Base-by-base conservation (phyloP, 2,329 filamentous ascomycete genomes). In the Hirsutella minnesotensis region DNA sequence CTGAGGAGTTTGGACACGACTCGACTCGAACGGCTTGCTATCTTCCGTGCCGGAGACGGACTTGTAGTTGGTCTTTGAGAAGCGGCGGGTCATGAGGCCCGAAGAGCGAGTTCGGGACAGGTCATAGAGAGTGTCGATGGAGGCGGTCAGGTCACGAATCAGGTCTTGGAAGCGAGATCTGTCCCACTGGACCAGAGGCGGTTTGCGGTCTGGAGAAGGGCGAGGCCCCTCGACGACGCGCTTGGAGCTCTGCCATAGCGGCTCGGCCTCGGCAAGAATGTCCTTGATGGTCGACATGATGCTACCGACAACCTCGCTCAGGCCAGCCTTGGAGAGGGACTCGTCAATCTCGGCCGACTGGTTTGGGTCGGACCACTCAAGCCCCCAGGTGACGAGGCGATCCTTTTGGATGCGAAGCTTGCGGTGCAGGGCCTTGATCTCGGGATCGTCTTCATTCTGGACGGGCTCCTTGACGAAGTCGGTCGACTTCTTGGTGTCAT, bases 251-350 rank as follows among this genome's bases (percentile, higher is more conserved):
- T 73, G 67, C 73, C 82, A 84, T 45, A 89, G 71, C 5, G 77
- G 75, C 56, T 89, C 83, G 2, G 81, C 81, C 59, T 89, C 83
- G 44, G 83, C 81, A 37, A 87, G 66, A 40, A 86, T 85, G 52
- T 87, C 83, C 56, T 86, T 86, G 56, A 89, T 87, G 40, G 83
- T 88, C 15, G 76, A 77, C 72, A 90, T 79, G 53, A 89, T 83
- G 57, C 82, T 86, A 45, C 79, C 78, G 41, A 89, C 84, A 2
- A 86, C 76, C 57, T 88, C 83, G 46, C 81, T 84, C 43, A 89
- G 65, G 19, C 84, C 85, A 41, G 81, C 81, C 57, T 83, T 80
- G 53, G 83, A 84, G 9, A 82, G 67, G 13, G 76, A 77, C 54
- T 80, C 77, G 53, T 82, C 78, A 48, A 89, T 88, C 59, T 85